Conservation (phyloP, 1,284 basidiomycete species). For the Fomitopsis betulina region DNA sequence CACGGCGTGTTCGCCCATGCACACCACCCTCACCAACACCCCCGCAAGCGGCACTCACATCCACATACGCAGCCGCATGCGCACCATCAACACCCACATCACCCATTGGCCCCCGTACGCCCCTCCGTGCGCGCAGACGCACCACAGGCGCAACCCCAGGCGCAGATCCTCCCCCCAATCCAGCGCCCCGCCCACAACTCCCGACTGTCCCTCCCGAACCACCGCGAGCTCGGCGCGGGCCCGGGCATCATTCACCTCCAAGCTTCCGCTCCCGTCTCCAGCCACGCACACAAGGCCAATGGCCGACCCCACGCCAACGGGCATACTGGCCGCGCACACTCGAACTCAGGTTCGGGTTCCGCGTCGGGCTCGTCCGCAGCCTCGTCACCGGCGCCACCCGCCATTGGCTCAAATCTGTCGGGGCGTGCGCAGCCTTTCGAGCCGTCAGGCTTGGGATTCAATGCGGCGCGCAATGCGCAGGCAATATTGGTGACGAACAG, state of each 20-base stretch:
- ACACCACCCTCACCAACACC: constrained; percentile 10
- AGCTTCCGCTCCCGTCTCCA: constrained; percentile 9
- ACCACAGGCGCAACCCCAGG: constrained; percentile 1
- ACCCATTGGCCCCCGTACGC: constrained; percentile 11
- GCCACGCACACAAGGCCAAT: constrained; percentile 12
- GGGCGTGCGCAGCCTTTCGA: constrained; percentile 31
- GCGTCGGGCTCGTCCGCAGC: constrained; percentile 12
- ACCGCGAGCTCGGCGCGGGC: constrained; percentile 9
- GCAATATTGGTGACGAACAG: constrained; percentile 10
- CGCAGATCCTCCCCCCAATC: constrained; percentile 10
- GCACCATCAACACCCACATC: constrained; percentile 8
- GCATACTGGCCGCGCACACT: constrained; percentile 10
- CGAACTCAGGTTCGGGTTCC: constrained; percentile 14
- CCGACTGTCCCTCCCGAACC: constrained; percentile 18
- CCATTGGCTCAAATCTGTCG: constrained; percentile 21
- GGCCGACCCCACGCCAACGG: constrained; percentile 6
- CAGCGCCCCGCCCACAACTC: constrained; percentile 19
- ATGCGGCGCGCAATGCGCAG: constrained; percentile 5
- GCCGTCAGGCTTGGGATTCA: constrained; percentile 14
- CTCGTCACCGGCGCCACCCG: constrained; percentile 13
- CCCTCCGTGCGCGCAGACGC: not conserved
- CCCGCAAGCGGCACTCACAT: constrained; percentile 29
- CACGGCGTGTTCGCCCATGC: constrained; percentile 5
- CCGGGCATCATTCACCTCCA: constrained; percentile 25
- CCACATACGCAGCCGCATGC: constrained; percentile 12